phyloP scores from a whole-genome alignment of 208 protist genomes.

The Trypanosoma platydactyli region DNA sequence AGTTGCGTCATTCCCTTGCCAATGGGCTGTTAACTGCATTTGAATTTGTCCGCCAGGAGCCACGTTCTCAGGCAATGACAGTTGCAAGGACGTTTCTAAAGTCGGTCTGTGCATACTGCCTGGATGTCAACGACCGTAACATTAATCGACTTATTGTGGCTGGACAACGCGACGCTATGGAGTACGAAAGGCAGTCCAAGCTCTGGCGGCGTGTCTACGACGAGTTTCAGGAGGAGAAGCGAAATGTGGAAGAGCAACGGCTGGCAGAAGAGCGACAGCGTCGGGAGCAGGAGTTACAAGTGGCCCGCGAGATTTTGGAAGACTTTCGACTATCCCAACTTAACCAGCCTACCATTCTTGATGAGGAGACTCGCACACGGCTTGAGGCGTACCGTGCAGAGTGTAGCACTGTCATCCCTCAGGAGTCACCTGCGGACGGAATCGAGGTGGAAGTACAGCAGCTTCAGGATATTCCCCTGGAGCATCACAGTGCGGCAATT shows the following conservation, averaged over 20 bases:
- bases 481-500: not conserved
- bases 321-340: slow-evolving; percentile 29
- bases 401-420: not conserved
- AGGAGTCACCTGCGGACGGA: not conserved
- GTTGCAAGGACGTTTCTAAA: slow-evolving; percentile 36
- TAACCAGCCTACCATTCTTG: slow-evolving; percentile 4
- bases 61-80: slow-evolving; percentile 30
- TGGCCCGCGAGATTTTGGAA: slow-evolving; percentile 42
- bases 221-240: slow-evolving; percentile 42
- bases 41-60: slow-evolving; percentile 31
- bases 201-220: slow-evolving; percentile 51
- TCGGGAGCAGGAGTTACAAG: slow-evolving; percentile 36
- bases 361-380: slow-evolving; percentile 10
- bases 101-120: slow-evolving; percentile 48
- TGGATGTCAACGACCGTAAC: slow-evolving; percentile 47
- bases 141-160: slow-evolving; percentile 47
- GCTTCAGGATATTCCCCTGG: not conserved
- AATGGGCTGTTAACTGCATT: slow-evolving; percentile 35
- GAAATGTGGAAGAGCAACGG: slow-evolving; percentile 34
- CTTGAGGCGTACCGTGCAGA: slow-evolving; percentile 15
- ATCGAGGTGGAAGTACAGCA: not conserved
- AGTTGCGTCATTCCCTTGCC: slow-evolving; percentile 43
- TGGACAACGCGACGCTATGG: slow-evolving; percentile 40
- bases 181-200: slow-evolving; percentile 40
- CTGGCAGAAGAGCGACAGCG: slow-evolving; percentile 35